Base-by-base conservation (phyloP, 768 basidiomycete species). In the Russula brevipes region DNA sequence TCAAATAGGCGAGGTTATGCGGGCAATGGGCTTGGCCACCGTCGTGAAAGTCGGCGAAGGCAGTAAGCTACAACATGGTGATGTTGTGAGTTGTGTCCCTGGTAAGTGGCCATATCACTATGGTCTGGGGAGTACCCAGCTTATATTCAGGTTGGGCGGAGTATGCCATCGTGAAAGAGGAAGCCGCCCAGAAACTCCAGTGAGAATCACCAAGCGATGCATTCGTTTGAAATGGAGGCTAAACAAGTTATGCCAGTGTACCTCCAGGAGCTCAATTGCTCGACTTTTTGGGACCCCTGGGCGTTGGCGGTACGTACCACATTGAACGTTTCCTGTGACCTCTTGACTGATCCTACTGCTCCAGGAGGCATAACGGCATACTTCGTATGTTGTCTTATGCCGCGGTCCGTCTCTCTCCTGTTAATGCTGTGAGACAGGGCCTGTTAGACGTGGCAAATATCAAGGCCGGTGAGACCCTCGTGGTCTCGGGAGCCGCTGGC, bases 401-500 rank as follows among this genome's bases (percentile, higher is more conserved):
- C 31, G 38, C 41, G 19, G 24, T 14, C n/a, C 10, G 31, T 41
- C 14, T 35, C 38, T 47, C 16, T 57, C 46, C 54, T 50, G 38
- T 47, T 64, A 42, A 69, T 53, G 45, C 59, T 39, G 49, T 3
- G 19, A 42, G 44, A 52, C 57, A 93, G 93, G 94, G 95, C 9
- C 78, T 98, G 35, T 79, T 85, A 72, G 89, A 92, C 54, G 79
- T 96, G 51, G 92, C 87, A 16, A 74, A 89, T 63, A 73, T 95
- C 69, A 89, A 95, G 72, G 73, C 85, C 0, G 93, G 94, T 12
- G 94, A 98, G 64, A 90, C 83, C 0, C 82, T 96, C 54, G 81
- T 98, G 30, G 88, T 88, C 11, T 91, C 91, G 0, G 95, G 93
- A 19, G 95, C 95, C 2, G 95, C 96, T 9, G 95, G 94, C 10